Percentiles rank a stretch among this genome's conserved stretches.
Conservation (phyloP, 1,139 yeast species). For the Yarrowia galli region DNA sequence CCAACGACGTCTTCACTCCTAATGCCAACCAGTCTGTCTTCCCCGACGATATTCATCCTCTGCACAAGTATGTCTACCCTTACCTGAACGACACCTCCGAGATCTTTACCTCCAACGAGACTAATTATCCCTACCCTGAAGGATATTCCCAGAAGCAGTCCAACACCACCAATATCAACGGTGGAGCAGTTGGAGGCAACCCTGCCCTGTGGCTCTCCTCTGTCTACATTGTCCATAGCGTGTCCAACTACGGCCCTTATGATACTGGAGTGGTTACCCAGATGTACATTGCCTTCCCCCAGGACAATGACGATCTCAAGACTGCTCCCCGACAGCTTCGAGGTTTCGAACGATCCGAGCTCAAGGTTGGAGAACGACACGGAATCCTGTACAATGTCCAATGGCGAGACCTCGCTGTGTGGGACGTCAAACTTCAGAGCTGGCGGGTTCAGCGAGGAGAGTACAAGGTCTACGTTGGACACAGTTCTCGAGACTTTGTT, state of each 20-base stretch:
- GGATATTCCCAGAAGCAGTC: slow-evolving; percentile 50
- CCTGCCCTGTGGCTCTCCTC: slow-evolving; percentile 57
- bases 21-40: not conserved
- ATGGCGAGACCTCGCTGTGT: slow-evolving; percentile 64
- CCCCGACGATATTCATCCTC: slow-evolving; percentile 50
- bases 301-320: slow-evolving; percentile 49
- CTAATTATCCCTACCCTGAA: slow-evolving; percentile 60
- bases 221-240: slow-evolving; percentile 58
- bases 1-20: slow-evolving; percentile 53
- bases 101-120: slow-evolving; percentile 43
- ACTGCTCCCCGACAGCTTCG: slow-evolving; percentile 62
- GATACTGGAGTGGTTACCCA: slow-evolving; percentile 65
- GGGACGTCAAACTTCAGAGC: slow-evolving; percentile 65
- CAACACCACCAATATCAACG: slow-evolving; percentile 45
- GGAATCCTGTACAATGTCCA: slow-evolving; percentile 57
- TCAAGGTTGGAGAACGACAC: slow-evolving; percentile 56
- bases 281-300: slow-evolving; percentile 64
- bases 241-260: slow-evolving; percentile 60
- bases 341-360: slow-evolving; percentile 65
- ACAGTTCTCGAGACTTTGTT: slow-evolving; percentile 61
- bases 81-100: slow-evolving; percentile 45
- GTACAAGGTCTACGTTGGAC: slow-evolving; percentile 61
- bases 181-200: slow-evolving; percentile 66
- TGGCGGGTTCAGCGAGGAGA: slow-evolving; percentile 69
- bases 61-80: slow-evolving; percentile 48